Base-by-base conservation (phyloP, 2,329 filamentous ascomycete species). In the Apiospora rasikravindrae region DNA sequence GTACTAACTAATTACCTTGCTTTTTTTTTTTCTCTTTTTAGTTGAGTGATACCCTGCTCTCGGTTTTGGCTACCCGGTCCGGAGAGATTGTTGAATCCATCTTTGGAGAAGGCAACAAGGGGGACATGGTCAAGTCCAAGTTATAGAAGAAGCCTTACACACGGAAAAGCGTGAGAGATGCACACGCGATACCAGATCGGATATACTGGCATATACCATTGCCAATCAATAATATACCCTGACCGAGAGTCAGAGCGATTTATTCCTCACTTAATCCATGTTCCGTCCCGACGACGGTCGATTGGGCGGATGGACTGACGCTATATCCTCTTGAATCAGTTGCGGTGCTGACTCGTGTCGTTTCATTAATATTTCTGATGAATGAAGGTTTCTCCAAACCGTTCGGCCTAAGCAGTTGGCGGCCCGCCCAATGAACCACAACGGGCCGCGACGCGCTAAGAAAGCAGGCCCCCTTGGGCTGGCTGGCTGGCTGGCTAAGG, bases 31-130 rank as follows among this genome's bases (percentile, higher is more conserved):
- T 37, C 5, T 37, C 8, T 37, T 33, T 26, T 26, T 77, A 93
- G 90, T 83, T 97, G 83, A 94, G 93, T 80, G 93, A 97, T 82
- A 94, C 92, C 67, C 87, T 97, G 70, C 87, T 97, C 70, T 96
- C 93, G 2, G 92, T 96, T 74, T 85, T 96, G 74, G 90, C 93
- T 8, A 90, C 91, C 37, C 86, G 94, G 71, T 92, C 93, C 45
- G 93, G 93, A 37, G 93, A 96, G 83, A 90, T 96, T 80, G 92
- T 96, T 24, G 83, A 91, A 73, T 92, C 91, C 47, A 91, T 96
- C 73, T 96, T 96, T 81, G 88, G 85, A 26, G n/a, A 13, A 6
- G 40, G 22, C 26, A 45, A 11, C 26, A 45, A 47, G 42, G 19
- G 19, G 24, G 16, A 44, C 19, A 45, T 14, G 2, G 6, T 26